A percentile compares a stretch with the other conserved stretches of the same genome.
Evolutionary conservation across 768 basidiomycete species (phyloP).

Genomic region (Suillus spraguei): DNA sequence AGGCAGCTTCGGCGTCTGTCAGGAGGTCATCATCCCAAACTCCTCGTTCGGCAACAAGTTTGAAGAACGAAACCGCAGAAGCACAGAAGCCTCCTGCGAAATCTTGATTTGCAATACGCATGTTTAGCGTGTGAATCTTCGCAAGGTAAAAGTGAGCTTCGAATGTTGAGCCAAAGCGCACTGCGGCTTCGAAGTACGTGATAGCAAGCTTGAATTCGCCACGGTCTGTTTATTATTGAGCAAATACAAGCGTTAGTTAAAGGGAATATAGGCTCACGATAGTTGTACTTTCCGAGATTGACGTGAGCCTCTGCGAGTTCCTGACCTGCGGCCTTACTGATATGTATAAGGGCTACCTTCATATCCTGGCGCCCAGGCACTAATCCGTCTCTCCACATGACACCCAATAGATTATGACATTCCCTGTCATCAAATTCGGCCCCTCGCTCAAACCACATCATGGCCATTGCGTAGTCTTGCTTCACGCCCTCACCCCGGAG

Average conservation of each 20-base stretch:
- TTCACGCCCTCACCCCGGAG: slow-evolving; percentile 91
- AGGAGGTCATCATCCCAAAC: slow-evolving; percentile 83
- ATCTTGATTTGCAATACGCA: slow-evolving; percentile 42
- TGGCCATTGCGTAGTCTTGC: slow-evolving; percentile 71
- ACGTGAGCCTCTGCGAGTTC: slow-evolving; percentile 94
- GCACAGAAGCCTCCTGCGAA: slow-evolving; percentile 78
- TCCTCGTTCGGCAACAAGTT: slow-evolving; percentile 89
- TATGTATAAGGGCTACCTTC: slow-evolving; percentile 65
- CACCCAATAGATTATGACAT: slow-evolving; percentile 86
- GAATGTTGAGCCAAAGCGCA: slow-evolving; percentile 87
- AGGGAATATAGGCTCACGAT: slow-evolving; percentile 40
- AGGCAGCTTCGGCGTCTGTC: slow-evolving; percentile 76
- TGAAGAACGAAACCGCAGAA: slow-evolving; percentile 91
- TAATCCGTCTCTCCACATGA: slow-evolving; percentile 91
- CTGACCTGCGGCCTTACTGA: slow-evolving; percentile 78
- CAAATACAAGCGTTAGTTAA: slow-evolving; percentile 8
- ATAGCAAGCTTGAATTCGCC: slow-evolving; percentile 70
- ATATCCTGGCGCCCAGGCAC: slow-evolving; percentile 67
- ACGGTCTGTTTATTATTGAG: slow-evolving; percentile 46
- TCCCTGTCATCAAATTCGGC: slow-evolving; percentile 82
- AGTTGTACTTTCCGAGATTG: slow-evolving; percentile 84
- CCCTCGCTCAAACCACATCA: slow-evolving; percentile 94
- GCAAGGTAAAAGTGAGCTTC: slow-evolving; percentile 96
- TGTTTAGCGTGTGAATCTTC: slow-evolving; percentile 68
- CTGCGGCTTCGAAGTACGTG: slow-evolving; percentile 80